Evolutionary conservation across 106 monocot genomes (phyloP).

Genomic region (Phalaenopsis equestris): DNA sequence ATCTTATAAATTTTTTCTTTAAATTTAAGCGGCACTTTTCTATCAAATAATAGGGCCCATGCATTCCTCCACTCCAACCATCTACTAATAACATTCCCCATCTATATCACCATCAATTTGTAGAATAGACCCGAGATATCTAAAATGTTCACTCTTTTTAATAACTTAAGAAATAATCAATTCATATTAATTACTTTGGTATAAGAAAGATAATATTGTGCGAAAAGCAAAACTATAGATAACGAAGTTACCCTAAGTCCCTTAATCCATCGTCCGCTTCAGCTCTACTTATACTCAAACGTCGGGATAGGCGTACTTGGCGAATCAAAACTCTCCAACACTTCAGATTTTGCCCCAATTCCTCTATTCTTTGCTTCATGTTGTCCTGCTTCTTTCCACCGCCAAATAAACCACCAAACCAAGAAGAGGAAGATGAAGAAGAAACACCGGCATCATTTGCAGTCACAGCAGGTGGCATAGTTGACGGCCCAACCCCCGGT

Average conservation of each 20-base stretch:
- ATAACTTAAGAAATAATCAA: no score
- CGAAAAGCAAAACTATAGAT: neutral
- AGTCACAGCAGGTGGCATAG: neutral
- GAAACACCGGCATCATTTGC: neutral
- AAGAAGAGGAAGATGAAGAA: slow-evolving; percentile 14
- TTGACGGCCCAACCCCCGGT: neutral
- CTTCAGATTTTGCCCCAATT: slow-evolving; percentile 8
- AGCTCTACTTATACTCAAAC: slow-evolving; percentile 20
- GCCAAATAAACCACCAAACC: slow-evolving; percentile 18
- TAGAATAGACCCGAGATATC: no score
- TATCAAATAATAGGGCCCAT: no score
- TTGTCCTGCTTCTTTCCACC: slow-evolving; percentile 24
- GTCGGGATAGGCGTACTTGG: slow-evolving; percentile 17
- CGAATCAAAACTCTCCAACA: slow-evolving; percentile 22
- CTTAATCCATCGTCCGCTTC: neutral
- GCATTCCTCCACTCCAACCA: no score
- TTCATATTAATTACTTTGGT: no score
- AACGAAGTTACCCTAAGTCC: neutral
- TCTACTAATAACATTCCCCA: no score
- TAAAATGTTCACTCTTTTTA: no score
- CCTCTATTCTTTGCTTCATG: neutral
- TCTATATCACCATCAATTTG: no score
- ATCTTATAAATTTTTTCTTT: no score
- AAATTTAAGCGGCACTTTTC: no score
- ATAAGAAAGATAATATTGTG: no score